phyloP scores from a whole-genome alignment of 1,284 basidiomycete genomes.

The Sporisorium reilianum region DNA sequence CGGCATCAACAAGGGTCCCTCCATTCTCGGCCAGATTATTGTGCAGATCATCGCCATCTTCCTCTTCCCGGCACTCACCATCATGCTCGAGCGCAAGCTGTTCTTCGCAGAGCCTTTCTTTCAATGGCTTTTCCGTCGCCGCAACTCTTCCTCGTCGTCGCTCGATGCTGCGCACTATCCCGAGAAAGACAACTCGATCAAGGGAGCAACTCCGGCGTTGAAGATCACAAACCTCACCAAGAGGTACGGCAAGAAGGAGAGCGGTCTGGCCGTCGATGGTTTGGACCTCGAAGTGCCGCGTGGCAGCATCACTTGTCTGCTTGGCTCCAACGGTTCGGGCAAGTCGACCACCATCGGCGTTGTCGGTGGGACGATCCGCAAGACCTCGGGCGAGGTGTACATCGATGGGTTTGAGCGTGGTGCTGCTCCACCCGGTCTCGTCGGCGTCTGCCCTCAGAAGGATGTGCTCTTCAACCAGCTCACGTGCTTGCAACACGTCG shows the following conservation, averaged over 20 bases:
- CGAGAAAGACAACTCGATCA: conserved; percentile 21
- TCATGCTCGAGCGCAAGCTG: conserved; percentile 75
- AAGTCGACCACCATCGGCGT: conserved; percentile 81
- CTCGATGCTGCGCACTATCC: not conserved
- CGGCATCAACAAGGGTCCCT: conserved; percentile 70
- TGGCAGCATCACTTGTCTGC: conserved; percentile 79
- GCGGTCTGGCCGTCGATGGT: conserved; percentile 69
- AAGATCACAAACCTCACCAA: conserved; percentile 37
- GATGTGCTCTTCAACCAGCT: conserved; percentile 84
- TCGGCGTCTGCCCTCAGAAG: conserved; percentile 84
- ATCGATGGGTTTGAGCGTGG: conserved; percentile 72
- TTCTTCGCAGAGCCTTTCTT: conserved; percentile 75
- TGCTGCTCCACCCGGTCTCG: conserved; percentile 73
- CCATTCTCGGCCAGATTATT: conserved; percentile 73
- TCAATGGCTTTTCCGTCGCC: conserved; percentile 50
- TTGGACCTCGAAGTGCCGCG: conserved; percentile 76
- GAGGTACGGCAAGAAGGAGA: conserved; percentile 46
- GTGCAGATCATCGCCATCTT: conserved; percentile 74
- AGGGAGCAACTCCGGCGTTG: conserved; percentile 28
- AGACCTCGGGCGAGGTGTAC: conserved; percentile 75
- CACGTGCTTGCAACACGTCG: conserved; percentile 79
- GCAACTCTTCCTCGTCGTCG: not conserved
- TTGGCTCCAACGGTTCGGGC: conserved; percentile 79
- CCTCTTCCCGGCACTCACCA: conserved; percentile 78
- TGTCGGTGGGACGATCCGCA: conserved; percentile 75